Evolutionary conservation across 1,284 basidiomycete species (phyloP).

Genomic region (Trichosporon faecale): DNA sequence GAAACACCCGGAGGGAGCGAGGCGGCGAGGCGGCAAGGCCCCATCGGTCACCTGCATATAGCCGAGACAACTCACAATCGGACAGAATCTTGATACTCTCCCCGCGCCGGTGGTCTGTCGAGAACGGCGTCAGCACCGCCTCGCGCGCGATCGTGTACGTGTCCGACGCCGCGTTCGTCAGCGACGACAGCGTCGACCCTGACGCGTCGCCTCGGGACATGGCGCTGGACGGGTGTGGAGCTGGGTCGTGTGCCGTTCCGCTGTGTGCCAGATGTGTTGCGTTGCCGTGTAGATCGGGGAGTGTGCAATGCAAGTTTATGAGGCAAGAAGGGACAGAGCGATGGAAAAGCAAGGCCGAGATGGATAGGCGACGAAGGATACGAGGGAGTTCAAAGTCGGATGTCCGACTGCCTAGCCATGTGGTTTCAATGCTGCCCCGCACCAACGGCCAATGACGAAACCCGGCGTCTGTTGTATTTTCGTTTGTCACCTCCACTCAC

Average conservation of each 20-base stretch:
- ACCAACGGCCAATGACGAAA: slow-evolving; percentile 1
- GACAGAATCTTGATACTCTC: slow-evolving; percentile 49
- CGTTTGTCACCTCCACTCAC: neutral
- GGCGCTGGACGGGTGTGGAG: neutral
- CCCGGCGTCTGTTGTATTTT: neutral
- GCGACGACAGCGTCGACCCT: slow-evolving; percentile 28
- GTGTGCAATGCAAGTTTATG: neutral
- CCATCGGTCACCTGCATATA: neutral
- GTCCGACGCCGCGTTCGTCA: slow-evolving; percentile 31
- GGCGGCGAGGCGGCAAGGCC: neutral
- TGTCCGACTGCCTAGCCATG: slow-evolving; percentile 1
- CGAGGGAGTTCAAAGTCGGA: slow-evolving; percentile 1
- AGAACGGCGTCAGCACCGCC: slow-evolving; percentile 47
- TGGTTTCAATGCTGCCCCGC: slow-evolving; percentile 9
- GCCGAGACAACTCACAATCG: slow-evolving; percentile 42
- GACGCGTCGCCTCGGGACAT: slow-evolving; percentile 10
- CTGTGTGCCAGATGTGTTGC: neutral
- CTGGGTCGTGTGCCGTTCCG: neutral
- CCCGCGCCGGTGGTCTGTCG: slow-evolving; percentile 42
- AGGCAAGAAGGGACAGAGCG: neutral
- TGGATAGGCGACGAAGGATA: neutral
- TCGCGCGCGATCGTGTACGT: slow-evolving; percentile 48
- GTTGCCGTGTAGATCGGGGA: neutral
- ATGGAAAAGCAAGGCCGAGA: neutral
- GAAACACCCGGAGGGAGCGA: neutral